Evolutionary conservation across 306 rosid genomes (phyloP), one percentile per base, ranked within the genome.

Genomic region (Cucurbita ficifolia): DNA sequence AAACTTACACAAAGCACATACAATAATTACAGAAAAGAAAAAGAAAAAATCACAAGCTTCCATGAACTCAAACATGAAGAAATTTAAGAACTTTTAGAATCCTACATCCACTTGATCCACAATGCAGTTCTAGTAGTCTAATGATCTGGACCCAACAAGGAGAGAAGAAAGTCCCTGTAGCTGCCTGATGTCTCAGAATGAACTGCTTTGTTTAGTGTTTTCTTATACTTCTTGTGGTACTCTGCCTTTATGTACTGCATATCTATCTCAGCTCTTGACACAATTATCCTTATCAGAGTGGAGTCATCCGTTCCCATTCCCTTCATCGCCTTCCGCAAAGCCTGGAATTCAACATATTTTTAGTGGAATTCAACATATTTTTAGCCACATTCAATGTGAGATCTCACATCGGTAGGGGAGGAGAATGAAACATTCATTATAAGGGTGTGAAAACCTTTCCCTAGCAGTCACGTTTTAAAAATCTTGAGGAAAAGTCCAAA

Each of bases 101-200:
- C 61, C 35, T 11, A 55, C 12, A 55, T 55, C 61, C 9, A 5
- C 42, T 14, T 35, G 65, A 7, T 59, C 21, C 3, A 59, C 10
- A 13, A 3, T 13, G 36, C 36, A 56, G 1, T 56, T 56, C 0
- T 56, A 21, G 16, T 56, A 11, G 3, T 56, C 36, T 56, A 56
- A 56, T 10, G 61, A 17, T 51, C 55, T 5, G 55, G 55, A 51
- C 96, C 96, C 60, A 89, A 61, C 57, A 89, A 91, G 73, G 81
- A 13, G 42, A 89, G 90, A 75, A 92, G 96, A 70, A 92, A 85
- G 60, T 85, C 72, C 81, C 84, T 74, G 82, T 92, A 92, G 75
- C 81, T 73, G 36, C 97, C 86, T 0, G 96, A 88, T 40, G 95
- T 92, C 76, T 89, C 97, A 1, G 97, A 89, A 72, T 83, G 86